Evolutionary conservation across 176 grass and related monocot genomes (phyloP), one percentile per base, ranked within the genome.

Genomic region (Tillandsia fasciculata): DNA sequence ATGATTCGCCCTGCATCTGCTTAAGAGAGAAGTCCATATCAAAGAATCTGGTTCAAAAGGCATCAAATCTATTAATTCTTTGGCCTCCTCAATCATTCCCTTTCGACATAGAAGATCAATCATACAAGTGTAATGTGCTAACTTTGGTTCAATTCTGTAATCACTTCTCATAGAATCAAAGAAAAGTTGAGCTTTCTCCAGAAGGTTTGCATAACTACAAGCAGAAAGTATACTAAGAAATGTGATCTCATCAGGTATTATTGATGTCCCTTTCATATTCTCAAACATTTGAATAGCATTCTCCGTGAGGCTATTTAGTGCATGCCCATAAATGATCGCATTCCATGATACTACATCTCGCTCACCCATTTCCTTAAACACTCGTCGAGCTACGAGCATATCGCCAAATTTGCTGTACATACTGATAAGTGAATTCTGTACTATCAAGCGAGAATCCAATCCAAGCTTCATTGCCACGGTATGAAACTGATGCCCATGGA

Each of bases 261-360:
- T 53, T 69, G 77, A 65, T 27, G 77, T 52, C 22, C 11, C 72
- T 64, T 58, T 83, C 85, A 88, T 88, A 72, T 78, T 64, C 51
- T 76, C 74, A 13, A 89, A 92, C 28, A 77, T 66, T 67, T 72
- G 61, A 20, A 92, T 75, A 24, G 76, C 82, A 51, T 86, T 75
- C 57, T 86, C 51, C 66, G 76, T 80, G 65, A 83, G 52, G 51
- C 74, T 70, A 75, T 64, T 92, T 22, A 92, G 58, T 63, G 90
- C 90, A 72, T 86, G 86, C 57, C 90, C 90, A 70, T 71, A 76
- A 86, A 89, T 83, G 10, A 92, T 78, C 15, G 82, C 54, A 71
- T 92, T 92, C 90, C 89, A 88, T 74, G 89, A 80, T 53, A 92
- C 85, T 8, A 83, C 28, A 86, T 92, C 85, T 80, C 70, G 71